These are phyloP conservation scores for Sequoia sempervirens DNA, from an alignment of 75 land plant genomes.

Conservation along the genomic window DNA sequence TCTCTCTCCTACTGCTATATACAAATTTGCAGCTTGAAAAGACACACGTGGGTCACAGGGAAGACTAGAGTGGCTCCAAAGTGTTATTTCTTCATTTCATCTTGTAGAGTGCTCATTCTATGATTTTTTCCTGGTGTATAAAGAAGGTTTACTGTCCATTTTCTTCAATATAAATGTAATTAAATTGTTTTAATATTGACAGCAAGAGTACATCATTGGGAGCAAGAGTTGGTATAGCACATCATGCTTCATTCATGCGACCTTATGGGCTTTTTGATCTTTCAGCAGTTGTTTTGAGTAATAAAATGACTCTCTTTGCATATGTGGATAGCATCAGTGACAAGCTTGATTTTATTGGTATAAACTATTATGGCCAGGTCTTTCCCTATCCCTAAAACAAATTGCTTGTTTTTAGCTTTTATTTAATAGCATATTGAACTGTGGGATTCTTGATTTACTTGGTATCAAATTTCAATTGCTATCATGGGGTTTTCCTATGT, in stretches of 20 bases:
- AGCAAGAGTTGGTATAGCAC: constrained; percentile 84
- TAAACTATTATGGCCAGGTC: constrained; percentile 99
- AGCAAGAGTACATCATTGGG: constrained; percentile 29
- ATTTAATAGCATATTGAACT: neutral
- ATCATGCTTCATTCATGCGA: constrained; percentile 94
- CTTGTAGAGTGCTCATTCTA: neutral
- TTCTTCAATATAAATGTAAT: neutral
- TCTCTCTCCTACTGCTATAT: neutral
- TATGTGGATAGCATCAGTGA: constrained; percentile 73
- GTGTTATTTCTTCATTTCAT: neutral
- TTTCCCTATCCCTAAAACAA: neutral
- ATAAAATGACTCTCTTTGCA: constrained; percentile 73
- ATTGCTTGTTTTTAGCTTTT: neutral
- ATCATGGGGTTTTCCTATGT: neutral
- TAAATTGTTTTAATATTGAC: neutral
- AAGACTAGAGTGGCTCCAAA: neutral
- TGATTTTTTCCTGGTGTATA: neutral
- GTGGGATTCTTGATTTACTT: neutral
- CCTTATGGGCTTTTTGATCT: constrained; percentile 97
- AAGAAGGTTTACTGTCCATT: constrained; percentile 2
- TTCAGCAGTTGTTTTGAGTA: constrained; percentile 72
- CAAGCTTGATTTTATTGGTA: constrained; percentile 88
- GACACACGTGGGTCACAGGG: constrained; percentile 1
- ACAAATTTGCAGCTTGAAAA: neutral
- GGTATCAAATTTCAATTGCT: neutral